Evolutionary conservation across 1,139 yeast species (phyloP).

Genomic region (Scheffersomyces insectosa): DNA sequence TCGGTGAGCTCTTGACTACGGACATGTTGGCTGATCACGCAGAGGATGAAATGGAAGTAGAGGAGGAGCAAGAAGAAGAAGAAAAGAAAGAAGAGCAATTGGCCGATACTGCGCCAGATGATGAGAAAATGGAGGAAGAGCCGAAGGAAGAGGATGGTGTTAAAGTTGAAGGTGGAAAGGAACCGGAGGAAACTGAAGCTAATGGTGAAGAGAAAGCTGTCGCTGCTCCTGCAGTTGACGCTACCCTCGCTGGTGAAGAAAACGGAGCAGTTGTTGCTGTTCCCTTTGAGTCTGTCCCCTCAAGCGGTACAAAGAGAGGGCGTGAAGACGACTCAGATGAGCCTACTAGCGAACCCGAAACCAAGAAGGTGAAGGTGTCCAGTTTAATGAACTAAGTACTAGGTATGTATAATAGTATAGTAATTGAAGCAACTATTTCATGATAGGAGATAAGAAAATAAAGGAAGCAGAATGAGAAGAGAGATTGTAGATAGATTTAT

Average conservation of each 20-base stretch:
- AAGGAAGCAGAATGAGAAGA: too few relatives aligned
- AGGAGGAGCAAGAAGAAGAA: constrained; percentile 9
- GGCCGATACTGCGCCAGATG: constrained; percentile 6
- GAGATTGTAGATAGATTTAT: too few relatives aligned
- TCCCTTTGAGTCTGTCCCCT: not conserved
- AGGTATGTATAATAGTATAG: not conserved
- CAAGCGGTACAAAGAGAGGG: not conserved
- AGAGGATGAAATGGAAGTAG: not conserved
- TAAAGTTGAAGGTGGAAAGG: not conserved
- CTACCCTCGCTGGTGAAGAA: not conserved
- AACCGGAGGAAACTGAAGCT: constrained; percentile 2
- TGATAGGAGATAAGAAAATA: too few relatives aligned
- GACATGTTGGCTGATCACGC: constrained; percentile 13
- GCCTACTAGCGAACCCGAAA: not conserved
- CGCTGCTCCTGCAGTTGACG: not conserved
- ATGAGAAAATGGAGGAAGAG: constrained; percentile 5
- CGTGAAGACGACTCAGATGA: constrained; percentile 8
- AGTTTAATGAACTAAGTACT: not conserved
- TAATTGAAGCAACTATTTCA: not conserved
- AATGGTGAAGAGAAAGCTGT: constrained; percentile 1
- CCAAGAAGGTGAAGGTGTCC: not conserved
- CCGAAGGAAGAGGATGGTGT: constrained; percentile 5
- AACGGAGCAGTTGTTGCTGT: not conserved
- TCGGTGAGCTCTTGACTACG: constrained; percentile 13
- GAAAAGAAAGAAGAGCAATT: constrained; percentile 8